phyloP scores from a whole-genome alignment of 164 flowering plant genomes.

The Aristolochia contorta region DNA sequence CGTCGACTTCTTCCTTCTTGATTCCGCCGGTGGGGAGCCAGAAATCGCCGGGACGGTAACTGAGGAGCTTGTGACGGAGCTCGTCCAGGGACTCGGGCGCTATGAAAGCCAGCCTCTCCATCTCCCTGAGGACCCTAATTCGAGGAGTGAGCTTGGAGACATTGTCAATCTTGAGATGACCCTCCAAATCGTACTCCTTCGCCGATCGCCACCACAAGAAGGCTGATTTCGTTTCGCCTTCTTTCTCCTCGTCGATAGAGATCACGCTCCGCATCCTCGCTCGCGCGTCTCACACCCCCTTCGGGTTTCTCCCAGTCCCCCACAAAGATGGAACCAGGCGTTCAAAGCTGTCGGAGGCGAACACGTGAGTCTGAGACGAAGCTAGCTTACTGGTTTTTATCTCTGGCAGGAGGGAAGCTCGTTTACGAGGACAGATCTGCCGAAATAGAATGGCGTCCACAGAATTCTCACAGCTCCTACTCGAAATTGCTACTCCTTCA shows the following conservation, averaged over 20 bases:
- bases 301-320: too few species aligned
- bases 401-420: too few species aligned
- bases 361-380: too few species aligned
- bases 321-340: too few species aligned
- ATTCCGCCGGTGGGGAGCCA: conserved; percentile 66
- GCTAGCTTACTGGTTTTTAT: too few species aligned
- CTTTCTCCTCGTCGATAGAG: conserved; percentile 16
- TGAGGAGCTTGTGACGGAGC: conserved; percentile 51
- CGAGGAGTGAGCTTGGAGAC: conserved; percentile 36
- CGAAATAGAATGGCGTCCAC: too few species aligned
- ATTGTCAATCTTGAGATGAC: conserved; percentile 20
- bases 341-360: too few species aligned
- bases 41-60: conserved; percentile 57
- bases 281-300: too few species aligned
- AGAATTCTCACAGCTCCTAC: too few species aligned
- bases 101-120: conserved; percentile 56
- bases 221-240: conserved; percentile 11
- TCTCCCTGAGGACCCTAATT: conserved; percentile 45
- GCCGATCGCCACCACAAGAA: conserved; percentile 54
- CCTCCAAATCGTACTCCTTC: conserved; percentile 22
- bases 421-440: too few species aligned
- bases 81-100: conserved; percentile 57
- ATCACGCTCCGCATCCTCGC: conserved; percentile 1
- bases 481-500: too few species aligned
- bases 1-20: conserved; percentile 51